Evolutionary conservation across 1,139 yeast genomes (phyloP).

Genomic region (Saccharomycopsis crataegensis): DNA sequence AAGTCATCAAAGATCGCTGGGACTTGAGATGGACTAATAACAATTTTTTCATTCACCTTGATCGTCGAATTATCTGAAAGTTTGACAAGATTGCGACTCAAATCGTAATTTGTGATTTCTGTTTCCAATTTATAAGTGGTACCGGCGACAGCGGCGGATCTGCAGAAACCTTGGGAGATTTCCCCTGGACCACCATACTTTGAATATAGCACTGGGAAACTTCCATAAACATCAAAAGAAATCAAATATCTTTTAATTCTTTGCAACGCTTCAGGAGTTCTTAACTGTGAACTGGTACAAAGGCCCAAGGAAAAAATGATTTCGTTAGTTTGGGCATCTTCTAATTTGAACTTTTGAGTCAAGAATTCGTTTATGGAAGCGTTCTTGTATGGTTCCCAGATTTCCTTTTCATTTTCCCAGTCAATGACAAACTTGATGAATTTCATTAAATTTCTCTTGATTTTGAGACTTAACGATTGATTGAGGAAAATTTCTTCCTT

Average conservation of each 20-base stretch:
- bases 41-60: conserved; percentile 66
- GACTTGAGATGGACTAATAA: conserved; percentile 65
- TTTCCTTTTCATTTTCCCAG: conserved; percentile 47
- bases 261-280: conserved; percentile 67
- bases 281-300: conserved; percentile 50
- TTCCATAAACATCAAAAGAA: conserved; percentile 90
- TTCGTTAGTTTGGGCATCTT: conserved; percentile 70
- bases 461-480: conserved; percentile 63
- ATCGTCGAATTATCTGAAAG: conserved; percentile 74
- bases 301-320: conserved; percentile 81
- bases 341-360: conserved; percentile 58
- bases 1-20: conserved; percentile 34
- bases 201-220: conserved; percentile 85
- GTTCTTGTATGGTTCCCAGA: conserved; percentile 50
- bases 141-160: conserved; percentile 98
- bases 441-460: conserved; percentile 85
- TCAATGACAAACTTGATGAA: conserved; percentile 83
- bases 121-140: conserved; percentile 85
- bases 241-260: conserved; percentile 76
- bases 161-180: conserved; percentile 90
- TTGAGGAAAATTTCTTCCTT: conserved; percentile 94
- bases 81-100: conserved; percentile 54
- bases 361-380: conserved; percentile 55
- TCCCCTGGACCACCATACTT: conserved; percentile 97
- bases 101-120: conserved; percentile 54